Conservation (phyloP, 371 early-diverging fungal genomes). For the Mortierella sp. region DNA sequence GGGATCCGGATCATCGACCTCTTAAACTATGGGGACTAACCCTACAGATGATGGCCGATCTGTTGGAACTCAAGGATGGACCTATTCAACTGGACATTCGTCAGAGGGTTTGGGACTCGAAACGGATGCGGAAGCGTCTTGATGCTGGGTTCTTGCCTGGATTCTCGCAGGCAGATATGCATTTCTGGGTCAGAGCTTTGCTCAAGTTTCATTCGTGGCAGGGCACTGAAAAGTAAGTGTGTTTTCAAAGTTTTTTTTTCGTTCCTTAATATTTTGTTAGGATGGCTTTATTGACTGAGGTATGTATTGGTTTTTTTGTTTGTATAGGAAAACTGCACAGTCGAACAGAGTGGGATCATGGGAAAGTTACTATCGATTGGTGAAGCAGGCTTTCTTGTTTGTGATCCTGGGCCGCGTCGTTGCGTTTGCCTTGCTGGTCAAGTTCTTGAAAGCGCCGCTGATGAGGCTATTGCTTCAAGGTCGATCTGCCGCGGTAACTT, state of each 20-base stretch:
- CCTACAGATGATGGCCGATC: constrained; percentile 71
- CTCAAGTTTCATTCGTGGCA: constrained; percentile 54
- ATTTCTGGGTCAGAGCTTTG: constrained; percentile 50
- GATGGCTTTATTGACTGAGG: no score
- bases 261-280: no score
- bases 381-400: constrained; percentile 48
- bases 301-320: no score
- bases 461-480: constrained; percentile 12
- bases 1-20: constrained; percentile 42
- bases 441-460: constrained; percentile 32
- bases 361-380: constrained; percentile 50
- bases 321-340: constrained; percentile 28
- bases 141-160: constrained; percentile 48
- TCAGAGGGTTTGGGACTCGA: constrained; percentile 53
- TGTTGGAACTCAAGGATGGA: constrained; percentile 59
- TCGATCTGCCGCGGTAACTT: neutral
- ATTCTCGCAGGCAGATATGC: constrained; percentile 46
- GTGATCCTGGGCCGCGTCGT: constrained; percentile 45
- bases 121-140: constrained; percentile 40
- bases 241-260: no score
- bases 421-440: constrained; percentile 39
- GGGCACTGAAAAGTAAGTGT: constrained; percentile 42
- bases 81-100: constrained; percentile 48
- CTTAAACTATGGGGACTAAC: constrained; percentile 77
- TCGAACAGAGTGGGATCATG: constrained; percentile 51